Evolutionary conservation across 1,284 basidiomycete genomes (phyloP), one percentile per base, ranked within the genome.

Genomic region (Microbotryomycetes sp.): DNA sequence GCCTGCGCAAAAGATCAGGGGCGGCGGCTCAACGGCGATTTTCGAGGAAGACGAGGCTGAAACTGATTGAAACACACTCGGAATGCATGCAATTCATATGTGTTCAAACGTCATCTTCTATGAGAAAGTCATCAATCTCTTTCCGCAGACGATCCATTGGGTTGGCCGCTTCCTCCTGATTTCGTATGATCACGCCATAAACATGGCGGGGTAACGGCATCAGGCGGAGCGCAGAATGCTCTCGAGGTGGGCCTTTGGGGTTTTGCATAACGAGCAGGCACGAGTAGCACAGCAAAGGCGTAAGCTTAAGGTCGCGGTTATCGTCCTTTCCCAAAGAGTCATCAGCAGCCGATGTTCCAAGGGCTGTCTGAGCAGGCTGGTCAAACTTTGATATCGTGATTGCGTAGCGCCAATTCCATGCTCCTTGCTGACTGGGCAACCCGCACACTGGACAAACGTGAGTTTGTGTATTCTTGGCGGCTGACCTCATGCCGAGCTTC

Each of bases 401-500:
- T 27, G 48, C 48, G 9, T 50, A 15, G 48, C 48, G 48, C 48
- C 48, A 50, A 9, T 50, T 15, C 9, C 27, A 23, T 9, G 48
- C 48, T 9, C 48, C 48, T 50, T 23, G 9, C 21, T 50, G 48
- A 27, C 27, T 50, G 9, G 48, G 48, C 21, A 50, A 23, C 9
- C 27, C 48, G 21, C 48, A 50, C 48, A 50, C 9, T 23, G 48
- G 21, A 23, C 48, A 50, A 21, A 50, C 48, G 9, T 11, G 11
- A 13, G n/a, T 50, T 50, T 52, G 26, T 4, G 7, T 18, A 15
- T 9, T 21, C 5, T 26, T 46, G 7, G 57, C 50, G 2, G 59
- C 52, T 18, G 55, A 46, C 6, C 62, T 54, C 45, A 66, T 30
- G 3, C 67, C 66, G 9, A 70, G 51, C 54, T 70, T 70, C 45